phyloP scores from a whole-genome alignment of 2,329 filamentous ascomycete species.

The Cadophora luteo-olivacea region DNA sequence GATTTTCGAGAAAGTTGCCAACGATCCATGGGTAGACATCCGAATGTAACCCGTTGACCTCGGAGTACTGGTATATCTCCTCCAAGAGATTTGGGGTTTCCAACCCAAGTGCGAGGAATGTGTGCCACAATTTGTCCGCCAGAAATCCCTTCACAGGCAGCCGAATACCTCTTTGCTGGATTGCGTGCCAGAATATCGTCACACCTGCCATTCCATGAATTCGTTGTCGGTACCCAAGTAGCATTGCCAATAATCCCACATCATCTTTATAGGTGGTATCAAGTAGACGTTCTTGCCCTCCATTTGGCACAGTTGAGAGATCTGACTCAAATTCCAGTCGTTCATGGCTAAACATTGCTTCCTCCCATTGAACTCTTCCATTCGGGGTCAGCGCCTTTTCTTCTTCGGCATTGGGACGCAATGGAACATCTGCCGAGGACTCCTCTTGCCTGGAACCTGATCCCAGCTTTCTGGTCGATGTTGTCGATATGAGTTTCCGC shows the following conservation, averaged over 20 bases:
- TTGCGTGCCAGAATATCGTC: slow-evolving; percentile 51
- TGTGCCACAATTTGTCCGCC: slow-evolving; percentile 53
- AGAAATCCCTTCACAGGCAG: slow-evolving; percentile 49
- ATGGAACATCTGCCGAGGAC: neutral
- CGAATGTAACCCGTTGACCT: slow-evolving; percentile 48
- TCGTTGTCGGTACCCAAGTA: slow-evolving; percentile 50
- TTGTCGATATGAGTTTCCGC: neutral
- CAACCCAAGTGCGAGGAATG: slow-evolving; percentile 50
- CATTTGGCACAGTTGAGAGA: slow-evolving; percentile 26
- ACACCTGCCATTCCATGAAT: slow-evolving; percentile 50
- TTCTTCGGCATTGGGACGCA: neutral
- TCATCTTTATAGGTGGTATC: slow-evolving; percentile 43
- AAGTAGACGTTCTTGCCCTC: slow-evolving; percentile 39
- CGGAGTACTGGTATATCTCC: slow-evolving; percentile 49
- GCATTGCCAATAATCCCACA: slow-evolving; percentile 48
- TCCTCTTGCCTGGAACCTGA: neutral
- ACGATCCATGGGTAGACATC: slow-evolving; percentile 54
- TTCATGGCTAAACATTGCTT: slow-evolving; percentile 25
- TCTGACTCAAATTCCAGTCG: slow-evolving; percentile 44
- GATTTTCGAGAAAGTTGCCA: slow-evolving; percentile 45
- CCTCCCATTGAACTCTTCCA: slow-evolving; percentile 26
- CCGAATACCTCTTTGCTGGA: slow-evolving; percentile 45
- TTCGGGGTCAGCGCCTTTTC: neutral
- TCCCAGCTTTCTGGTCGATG: neutral
- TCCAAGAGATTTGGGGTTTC: slow-evolving; percentile 44